phyloP scores from a whole-genome alignment of 1,139 yeast species.

The Blastobotrys indianensis region DNA sequence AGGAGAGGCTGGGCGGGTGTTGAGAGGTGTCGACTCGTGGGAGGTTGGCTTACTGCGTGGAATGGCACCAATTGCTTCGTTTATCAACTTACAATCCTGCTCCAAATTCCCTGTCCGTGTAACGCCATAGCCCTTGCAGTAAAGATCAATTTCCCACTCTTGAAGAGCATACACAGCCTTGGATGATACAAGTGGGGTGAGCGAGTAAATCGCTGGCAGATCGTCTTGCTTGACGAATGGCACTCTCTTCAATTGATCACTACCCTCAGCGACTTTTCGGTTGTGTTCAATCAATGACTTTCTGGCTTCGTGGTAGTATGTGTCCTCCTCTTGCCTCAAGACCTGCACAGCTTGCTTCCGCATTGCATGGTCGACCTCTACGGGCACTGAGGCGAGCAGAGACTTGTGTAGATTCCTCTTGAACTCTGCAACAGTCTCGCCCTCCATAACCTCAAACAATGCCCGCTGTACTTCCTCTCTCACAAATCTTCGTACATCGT shows the following conservation, averaged over 20 bases:
- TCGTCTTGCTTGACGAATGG: constrained; percentile 5
- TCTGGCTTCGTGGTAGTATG: constrained; percentile 6
- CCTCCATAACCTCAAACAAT: not conserved
- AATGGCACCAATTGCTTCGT: constrained; percentile 10
- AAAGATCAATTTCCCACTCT: constrained; percentile 1
- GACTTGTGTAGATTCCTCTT: not conserved
- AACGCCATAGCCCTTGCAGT: constrained; percentile 5
- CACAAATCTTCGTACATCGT: not conserved
- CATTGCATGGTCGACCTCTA: constrained; percentile 4
- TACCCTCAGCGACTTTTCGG: constrained; percentile 4
- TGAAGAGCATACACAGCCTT: constrained; percentile 1
- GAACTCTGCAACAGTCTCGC: not conserved
- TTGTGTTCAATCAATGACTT: constrained; percentile 6
- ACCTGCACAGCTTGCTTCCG: constrained; percentile 1
- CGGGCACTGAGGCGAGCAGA: not conserved
- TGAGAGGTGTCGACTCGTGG: not conserved
- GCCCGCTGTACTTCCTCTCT: constrained; percentile 1
- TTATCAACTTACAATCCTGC: constrained; percentile 1
- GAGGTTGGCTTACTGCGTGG: not conserved
- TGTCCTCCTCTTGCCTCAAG: not conserved
- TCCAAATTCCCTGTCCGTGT: constrained; percentile 3
- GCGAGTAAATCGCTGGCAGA: constrained; percentile 4
- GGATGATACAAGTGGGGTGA: constrained; percentile 4
- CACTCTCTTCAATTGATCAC: constrained; percentile 2
- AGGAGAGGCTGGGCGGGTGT: not conserved